Conservation (phyloP, 2,329 filamentous ascomycete species). For the Aspergillus bombycis region DNA sequence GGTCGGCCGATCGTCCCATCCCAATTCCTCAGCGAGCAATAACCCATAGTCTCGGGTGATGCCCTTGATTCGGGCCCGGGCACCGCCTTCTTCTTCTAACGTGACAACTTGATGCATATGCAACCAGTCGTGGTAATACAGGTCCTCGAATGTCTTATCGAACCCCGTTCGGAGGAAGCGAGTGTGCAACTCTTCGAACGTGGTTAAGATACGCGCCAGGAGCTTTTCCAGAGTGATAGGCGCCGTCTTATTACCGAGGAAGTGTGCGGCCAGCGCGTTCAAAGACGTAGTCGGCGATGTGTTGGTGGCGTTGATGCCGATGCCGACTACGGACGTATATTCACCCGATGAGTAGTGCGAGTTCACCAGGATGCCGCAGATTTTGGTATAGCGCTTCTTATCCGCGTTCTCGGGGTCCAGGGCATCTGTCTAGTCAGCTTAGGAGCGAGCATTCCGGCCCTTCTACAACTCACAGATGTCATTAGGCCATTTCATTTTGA, state of each 20-base stretch:
- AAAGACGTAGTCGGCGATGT: constrained; percentile 84
- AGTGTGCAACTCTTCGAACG: constrained; percentile 76
- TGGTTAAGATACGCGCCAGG: constrained; percentile 76
- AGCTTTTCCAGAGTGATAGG: constrained; percentile 76
- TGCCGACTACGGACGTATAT: constrained; percentile 84
- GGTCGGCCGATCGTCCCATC: constrained; percentile 70
- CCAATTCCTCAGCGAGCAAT: constrained; percentile 80
- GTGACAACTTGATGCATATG: constrained; percentile 76
- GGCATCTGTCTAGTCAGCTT: constrained; percentile 55
- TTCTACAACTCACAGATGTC: constrained; percentile 72
- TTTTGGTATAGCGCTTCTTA: constrained; percentile 71
- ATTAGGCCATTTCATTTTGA: constrained; percentile 97
- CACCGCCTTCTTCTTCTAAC: constrained; percentile 78
- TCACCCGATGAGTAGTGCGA: constrained; percentile 75
- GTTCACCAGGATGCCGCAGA: constrained; percentile 90
- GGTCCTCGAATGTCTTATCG: constrained; percentile 68
- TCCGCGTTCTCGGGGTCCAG: constrained; percentile 62
- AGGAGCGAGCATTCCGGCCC: not conserved
- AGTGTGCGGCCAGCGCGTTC: constrained; percentile 65
- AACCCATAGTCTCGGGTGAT: constrained; percentile 93
- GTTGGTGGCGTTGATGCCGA: constrained; percentile 86
- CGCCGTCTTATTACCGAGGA: constrained; percentile 46
- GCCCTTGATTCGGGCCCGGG: constrained; percentile 75
- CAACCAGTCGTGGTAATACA: constrained; percentile 84
- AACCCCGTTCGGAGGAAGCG: constrained; percentile 78